Evolutionary conservation across 2,329 filamentous ascomycete genomes (phyloP), one percentile per base, ranked within the genome.

Genomic region (Teratosphaeria gauchensis): DNA sequence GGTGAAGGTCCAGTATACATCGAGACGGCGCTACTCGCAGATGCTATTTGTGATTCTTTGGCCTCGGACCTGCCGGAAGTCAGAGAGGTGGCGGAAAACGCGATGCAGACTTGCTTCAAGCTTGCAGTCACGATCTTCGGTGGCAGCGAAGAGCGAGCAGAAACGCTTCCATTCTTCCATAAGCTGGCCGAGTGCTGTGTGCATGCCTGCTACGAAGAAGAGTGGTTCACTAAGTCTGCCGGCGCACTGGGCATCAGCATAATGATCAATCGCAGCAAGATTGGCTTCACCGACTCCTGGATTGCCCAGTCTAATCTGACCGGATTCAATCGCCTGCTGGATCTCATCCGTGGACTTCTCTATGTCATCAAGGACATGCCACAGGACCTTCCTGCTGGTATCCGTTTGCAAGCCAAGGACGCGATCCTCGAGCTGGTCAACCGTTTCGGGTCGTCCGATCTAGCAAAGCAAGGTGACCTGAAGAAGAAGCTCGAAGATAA

Each of bases 331-430:
- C 88, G 90, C 66, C 91, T 96, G 70, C 83, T 88, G 56, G 91
- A 97, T 59, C 92, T 96, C 66, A 86, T 94, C 59, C 85, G 90
- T 56, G 90, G 92, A n/a, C 79, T 99, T 58, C 87, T 96, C 75
- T 96, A 95, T 74, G 92, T 99, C 63, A 90, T 99, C 77, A 99
- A 99, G 75, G 94, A 99, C 71, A 96, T 96, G 82, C 94, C 95
- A 0, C 84, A 89, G 58, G 94, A 99, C 71, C 81, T 99, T 1
- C 92, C 95, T 1, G 91, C 95, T 58, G 92, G 88, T 69, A 96
- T 94, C 1, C 83, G 94, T 38, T 80, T 86, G 35, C 85, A 90
- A 60, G 92, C 94, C 0, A 89, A 95, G 73, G 82, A 86, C 21
- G 95, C 92, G 0, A 79, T 99, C 24, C 56, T 69, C 19, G 86